Percentiles rank a stretch among this genome's conserved stretches.
These are phyloP conservation scores for Pleurotus giganteus DNA, from an alignment of 768 basidiomycete genomes.

Conservation along the genomic window DNA sequence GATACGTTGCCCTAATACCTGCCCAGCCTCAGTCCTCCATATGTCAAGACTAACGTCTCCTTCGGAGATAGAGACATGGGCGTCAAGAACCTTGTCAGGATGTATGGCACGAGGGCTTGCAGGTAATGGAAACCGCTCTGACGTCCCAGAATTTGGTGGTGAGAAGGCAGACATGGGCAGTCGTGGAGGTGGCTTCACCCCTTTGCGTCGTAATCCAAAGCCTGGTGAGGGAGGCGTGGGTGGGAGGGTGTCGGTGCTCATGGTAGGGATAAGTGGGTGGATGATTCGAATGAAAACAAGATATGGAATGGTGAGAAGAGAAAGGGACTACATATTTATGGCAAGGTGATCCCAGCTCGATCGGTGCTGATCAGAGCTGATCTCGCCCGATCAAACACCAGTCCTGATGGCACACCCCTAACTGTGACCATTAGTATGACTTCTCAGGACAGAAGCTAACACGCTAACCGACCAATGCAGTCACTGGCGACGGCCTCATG, in stretches of 20 bases:
- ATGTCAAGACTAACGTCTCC: constrained; percentile 38
- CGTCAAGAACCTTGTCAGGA: constrained; percentile 65
- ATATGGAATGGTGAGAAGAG: neutral
- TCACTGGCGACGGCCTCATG: too few relatives aligned
- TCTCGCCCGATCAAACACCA: too few relatives aligned
- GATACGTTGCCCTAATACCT: constrained; percentile 41
- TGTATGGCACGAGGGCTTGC: constrained; percentile 67
- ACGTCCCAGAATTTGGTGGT: constrained; percentile 64
- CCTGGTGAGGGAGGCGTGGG: constrained; percentile 38
- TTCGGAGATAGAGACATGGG: constrained; percentile 51
- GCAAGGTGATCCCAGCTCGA: neutral
- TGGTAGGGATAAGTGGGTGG: neutral
- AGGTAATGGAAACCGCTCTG: constrained; percentile 65
- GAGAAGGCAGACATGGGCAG: constrained; percentile 77
- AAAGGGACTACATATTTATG: neutral
- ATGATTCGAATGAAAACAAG: neutral
- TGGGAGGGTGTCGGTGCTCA: constrained; percentile 14
- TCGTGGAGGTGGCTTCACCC: constrained; percentile 61
- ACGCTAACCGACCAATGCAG: too few relatives aligned
- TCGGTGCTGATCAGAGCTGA: neutral
- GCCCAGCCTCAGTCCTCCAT: constrained; percentile 54
- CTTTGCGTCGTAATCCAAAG: constrained; percentile 54
- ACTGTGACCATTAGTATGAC: too few relatives aligned
- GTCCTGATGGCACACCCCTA: too few relatives aligned
- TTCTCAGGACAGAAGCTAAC: too few relatives aligned